These are phyloP conservation scores for Enterospora canceri DNA, from an alignment of 371 early-diverging fungal genomes.

Conservation along the genomic window DNA sequence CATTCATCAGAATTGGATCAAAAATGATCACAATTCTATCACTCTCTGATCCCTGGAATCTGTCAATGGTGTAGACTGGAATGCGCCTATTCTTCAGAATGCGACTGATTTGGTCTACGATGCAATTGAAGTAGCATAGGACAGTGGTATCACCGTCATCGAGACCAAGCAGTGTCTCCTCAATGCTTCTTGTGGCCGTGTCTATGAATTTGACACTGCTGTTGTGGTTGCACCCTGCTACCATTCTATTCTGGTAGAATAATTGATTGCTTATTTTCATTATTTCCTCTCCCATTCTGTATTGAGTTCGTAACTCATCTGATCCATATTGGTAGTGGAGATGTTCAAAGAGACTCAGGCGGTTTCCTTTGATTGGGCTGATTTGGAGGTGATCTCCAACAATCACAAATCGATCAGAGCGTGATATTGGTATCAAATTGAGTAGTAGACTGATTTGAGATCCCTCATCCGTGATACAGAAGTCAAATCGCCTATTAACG, in stretches of 20 bases:
- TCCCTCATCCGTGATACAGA: conserved; percentile 92
- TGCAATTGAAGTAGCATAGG: conserved; percentile 72
- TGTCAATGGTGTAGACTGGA: conserved; percentile 48
- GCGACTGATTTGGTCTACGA: conserved; percentile 62
- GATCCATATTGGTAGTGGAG: conserved; percentile 57
- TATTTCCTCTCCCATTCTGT: conserved; percentile 82
- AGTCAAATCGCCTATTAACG: conserved; percentile 69
- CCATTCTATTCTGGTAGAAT: conserved; percentile 65
- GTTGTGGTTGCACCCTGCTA: conserved; percentile 32
- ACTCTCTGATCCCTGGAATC: conserved; percentile 56
- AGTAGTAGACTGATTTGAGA: conserved; percentile 84
- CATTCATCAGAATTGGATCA: conserved; percentile 57
- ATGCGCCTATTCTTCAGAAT: conserved; percentile 18
- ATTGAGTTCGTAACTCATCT: conserved; percentile 74
- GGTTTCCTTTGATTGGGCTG: conserved; percentile 65
- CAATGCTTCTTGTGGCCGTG: conserved; percentile 9
- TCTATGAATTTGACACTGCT: conserved; percentile 40
- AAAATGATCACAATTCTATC: conserved; percentile 50
- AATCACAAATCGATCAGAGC: conserved; percentile 69
- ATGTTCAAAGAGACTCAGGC: conserved; percentile 48
- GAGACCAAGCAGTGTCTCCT: conserved; percentile 1
- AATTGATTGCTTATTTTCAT: conserved; percentile 72
- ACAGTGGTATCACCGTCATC: conserved; percentile 66
- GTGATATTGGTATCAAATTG: conserved; percentile 74
- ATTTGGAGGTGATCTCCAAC: conserved; percentile 95